Evolutionary conservation across 805 yeast species (phyloP).

Genomic region (Saccharomyces eubayanus): DNA sequence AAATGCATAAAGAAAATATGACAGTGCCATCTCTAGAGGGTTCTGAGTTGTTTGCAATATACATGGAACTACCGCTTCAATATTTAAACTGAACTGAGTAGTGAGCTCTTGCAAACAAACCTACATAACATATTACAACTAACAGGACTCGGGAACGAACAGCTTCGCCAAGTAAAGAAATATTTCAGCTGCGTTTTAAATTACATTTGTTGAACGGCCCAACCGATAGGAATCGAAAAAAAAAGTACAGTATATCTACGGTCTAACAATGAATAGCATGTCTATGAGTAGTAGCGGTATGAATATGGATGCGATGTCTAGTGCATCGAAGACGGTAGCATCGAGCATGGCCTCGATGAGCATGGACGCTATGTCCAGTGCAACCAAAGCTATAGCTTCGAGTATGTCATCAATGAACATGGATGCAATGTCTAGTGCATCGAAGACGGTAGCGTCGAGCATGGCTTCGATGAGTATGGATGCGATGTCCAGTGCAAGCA

Average conservation of each 20-base stretch:
- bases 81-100: background rate
- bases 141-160: background rate
- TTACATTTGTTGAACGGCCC: background rate
- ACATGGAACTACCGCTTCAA: background rate
- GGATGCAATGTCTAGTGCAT: background rate
- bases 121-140: background rate
- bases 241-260: slow-evolving; percentile 1
- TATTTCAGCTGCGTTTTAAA: background rate
- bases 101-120: background rate
- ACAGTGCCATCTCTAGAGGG: background rate
- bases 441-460: slow-evolving; percentile 2
- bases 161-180: background rate
- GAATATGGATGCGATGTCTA: slow-evolving; percentile 3
- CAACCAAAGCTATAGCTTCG: background rate
- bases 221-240: background rate
- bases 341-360: slow-evolving; percentile 8
- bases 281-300: slow-evolving; percentile 1
- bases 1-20: background rate
- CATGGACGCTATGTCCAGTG: slow-evolving; percentile 2
- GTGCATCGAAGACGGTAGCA: slow-evolving; percentile 1
- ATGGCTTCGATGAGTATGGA: slow-evolving; percentile 3
- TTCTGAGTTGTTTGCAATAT: background rate
- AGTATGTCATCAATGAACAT: slow-evolving; percentile 4
- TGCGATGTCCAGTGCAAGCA: slow-evolving; percentile 3
- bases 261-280: background rate